A percentile compares a stretch with the other conserved stretches of the same genome.
Evolutionary conservation across 768 basidiomycete species (phyloP).

Genomic region (Naganishia randhawae): DNA sequence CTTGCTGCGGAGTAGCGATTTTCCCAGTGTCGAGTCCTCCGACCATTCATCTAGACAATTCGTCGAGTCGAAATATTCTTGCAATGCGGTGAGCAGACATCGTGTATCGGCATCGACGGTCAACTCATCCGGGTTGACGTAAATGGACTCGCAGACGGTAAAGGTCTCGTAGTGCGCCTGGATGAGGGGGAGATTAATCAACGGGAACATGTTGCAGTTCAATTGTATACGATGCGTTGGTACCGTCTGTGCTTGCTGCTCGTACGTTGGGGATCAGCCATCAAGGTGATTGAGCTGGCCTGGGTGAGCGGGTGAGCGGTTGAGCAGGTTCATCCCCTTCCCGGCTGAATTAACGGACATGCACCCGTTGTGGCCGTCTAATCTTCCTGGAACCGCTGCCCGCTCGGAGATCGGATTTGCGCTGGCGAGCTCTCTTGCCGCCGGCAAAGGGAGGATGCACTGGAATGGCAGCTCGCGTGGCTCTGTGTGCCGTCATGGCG

Average conservation of each 20-base stretch:
- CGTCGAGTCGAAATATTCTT: background rate
- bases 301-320: no score
- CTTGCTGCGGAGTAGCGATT: background rate
- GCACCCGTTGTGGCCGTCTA: no score
- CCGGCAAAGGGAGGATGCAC: background rate
- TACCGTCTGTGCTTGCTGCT: no score
- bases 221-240: no score
- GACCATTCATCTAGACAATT: background rate
- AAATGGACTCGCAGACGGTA: slow-evolving; percentile 42
- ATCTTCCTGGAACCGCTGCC: no score
- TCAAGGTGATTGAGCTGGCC: no score
- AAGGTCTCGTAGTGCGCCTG: slow-evolving; percentile 26
- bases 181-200: background rate
- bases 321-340: background rate
- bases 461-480: background rate
- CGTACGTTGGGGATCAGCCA: no score
- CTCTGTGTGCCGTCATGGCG: background rate
- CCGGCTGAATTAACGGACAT: no score
- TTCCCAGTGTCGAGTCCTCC: background rate
- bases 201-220: background rate
- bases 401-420: background rate
- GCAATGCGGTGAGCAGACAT: slow-evolving; percentile 19
- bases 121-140: slow-evolving; percentile 40
- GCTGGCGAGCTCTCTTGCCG: background rate
- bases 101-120: slow-evolving; percentile 25